Evolutionary conservation across 768 basidiomycete species (phyloP).

Genomic region (Plicaturopsis crispa): DNA sequence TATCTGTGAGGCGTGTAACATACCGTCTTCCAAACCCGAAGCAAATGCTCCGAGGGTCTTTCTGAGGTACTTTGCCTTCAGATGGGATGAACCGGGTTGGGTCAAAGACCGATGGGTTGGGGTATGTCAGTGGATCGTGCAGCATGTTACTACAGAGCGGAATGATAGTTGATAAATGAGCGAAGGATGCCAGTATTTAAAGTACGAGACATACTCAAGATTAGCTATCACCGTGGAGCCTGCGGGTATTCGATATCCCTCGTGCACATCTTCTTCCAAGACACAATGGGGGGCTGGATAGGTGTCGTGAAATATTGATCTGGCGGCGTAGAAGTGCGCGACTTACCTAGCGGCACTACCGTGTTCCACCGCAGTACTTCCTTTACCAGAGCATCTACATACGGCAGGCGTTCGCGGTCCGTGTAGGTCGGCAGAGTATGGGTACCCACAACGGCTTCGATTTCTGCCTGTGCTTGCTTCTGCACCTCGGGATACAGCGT

Average conservation of each 20-base stretch:
- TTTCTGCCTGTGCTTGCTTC: conserved; percentile 10
- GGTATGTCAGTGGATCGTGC: neutral
- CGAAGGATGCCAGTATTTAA: too few relatives aligned
- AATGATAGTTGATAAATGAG: too few relatives aligned
- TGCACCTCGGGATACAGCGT: conserved; percentile 10
- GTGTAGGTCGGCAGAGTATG: conserved; percentile 7
- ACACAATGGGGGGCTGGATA: conserved; percentile 29
- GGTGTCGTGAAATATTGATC: too few relatives aligned
- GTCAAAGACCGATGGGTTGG: neutral
- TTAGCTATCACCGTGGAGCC: conserved; percentile 28
- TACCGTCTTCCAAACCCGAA: conserved; percentile 20
- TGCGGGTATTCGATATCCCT: conserved; percentile 29
- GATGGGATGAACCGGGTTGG: neutral
- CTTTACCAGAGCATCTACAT: conserved; percentile 10
- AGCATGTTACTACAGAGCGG: too few relatives aligned
- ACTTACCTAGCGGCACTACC: too few relatives aligned
- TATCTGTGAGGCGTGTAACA: neutral
- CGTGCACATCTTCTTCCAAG: conserved; percentile 28
- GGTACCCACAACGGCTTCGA: conserved; percentile 11
- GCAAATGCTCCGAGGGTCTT: conserved; percentile 11
- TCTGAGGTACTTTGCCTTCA: neutral
- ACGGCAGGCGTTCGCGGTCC: conserved; percentile 12
- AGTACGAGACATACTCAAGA: conserved; percentile 21
- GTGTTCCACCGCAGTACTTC: conserved; percentile 15
- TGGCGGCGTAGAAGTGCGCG: too few relatives aligned